phyloP scores from a whole-genome alignment of 2,329 filamentous ascomycete genomes.

The Lasiodiplodia theobromae region DNA sequence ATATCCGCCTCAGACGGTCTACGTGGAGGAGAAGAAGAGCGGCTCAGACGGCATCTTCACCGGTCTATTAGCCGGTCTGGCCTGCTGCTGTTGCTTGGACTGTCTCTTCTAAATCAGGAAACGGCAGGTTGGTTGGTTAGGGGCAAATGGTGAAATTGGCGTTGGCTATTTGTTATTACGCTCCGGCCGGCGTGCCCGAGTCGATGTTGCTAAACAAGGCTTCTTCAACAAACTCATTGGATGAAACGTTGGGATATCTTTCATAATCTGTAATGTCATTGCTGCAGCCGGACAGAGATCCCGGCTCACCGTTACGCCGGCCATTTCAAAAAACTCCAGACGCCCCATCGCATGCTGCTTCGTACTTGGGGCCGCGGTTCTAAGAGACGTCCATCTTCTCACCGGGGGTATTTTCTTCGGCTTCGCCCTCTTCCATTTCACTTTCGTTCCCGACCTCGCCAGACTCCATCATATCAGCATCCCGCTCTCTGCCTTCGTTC shows the following conservation, averaged over 20 bases:
- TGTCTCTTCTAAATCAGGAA: constrained; percentile 11
- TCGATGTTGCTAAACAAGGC: neutral
- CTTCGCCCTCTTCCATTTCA: constrained; percentile 36
- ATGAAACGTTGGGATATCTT: neutral
- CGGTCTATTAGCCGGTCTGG: constrained; percentile 13
- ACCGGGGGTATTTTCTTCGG: constrained; percentile 19
- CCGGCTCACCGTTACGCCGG: neutral
- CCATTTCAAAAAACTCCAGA: neutral
- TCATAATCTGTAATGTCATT: constrained; percentile 15
- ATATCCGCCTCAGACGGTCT: constrained; percentile 10
- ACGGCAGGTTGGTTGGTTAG: neutral
- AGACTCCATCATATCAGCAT: constrained; percentile 31
- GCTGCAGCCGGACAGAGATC: neutral
- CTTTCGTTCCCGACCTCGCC: constrained; percentile 27
- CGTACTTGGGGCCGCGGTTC: neutral
- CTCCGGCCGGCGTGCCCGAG: constrained; percentile 5
- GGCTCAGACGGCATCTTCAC: constrained; percentile 10
- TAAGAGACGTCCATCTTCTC: constrained; percentile 30
- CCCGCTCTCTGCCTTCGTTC: constrained; percentile 44
- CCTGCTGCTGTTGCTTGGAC: constrained; percentile 21
- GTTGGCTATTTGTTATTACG: neutral
- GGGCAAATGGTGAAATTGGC: neutral
- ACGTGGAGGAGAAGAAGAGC: constrained; percentile 25
- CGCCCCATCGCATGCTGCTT: constrained; percentile 5
- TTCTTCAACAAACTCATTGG: neutral